phyloP scores from a whole-genome alignment of 257 asterid genomes.

The Sherardia arvensis region DNA sequence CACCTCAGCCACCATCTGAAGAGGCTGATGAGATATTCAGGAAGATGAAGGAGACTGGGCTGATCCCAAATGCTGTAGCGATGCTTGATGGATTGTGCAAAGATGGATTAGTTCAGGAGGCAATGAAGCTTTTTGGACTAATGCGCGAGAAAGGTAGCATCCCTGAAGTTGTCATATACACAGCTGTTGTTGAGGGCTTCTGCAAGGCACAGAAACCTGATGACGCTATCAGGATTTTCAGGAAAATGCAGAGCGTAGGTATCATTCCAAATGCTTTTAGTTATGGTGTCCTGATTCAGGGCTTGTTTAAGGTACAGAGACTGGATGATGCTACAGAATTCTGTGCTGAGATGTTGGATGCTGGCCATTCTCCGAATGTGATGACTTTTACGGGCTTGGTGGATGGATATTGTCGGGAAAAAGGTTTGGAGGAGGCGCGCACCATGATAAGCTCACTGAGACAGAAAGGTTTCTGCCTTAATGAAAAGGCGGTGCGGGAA shows the following conservation, averaged over 20 bases:
- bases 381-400: conserved; percentile 54
- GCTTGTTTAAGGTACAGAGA: conserved; percentile 45
- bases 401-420: conserved; percentile 57
- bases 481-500: conserved; percentile 58
- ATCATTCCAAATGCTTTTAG: conserved; percentile 56
- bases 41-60: conserved; percentile 84
- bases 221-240: conserved; percentile 59
- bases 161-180: conserved; percentile 82
- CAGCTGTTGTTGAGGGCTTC: conserved; percentile 83
- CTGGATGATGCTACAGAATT: conserved; percentile 55
- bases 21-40: conserved; percentile 78
- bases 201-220: conserved; percentile 74
- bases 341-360: conserved; percentile 55
- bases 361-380: conserved; percentile 63
- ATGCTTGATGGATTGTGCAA: conserved; percentile 91
- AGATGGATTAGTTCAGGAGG: conserved; percentile 84
- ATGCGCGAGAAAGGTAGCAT: conserved; percentile 86
- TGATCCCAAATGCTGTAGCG: conserved; percentile 87
- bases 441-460: conserved; percentile 33
- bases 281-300: conserved; percentile 48
- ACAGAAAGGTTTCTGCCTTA: conserved; percentile 51
- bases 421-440: conserved; percentile 57
- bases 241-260: conserved; percentile 63
- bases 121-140: conserved; percentile 66
- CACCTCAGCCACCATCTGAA: conserved; percentile 40